Evolutionary conservation across 257 asterid species (phyloP), one percentile per base, ranked within the genome.

Genomic region (Phtheirospermum japonicum): DNA sequence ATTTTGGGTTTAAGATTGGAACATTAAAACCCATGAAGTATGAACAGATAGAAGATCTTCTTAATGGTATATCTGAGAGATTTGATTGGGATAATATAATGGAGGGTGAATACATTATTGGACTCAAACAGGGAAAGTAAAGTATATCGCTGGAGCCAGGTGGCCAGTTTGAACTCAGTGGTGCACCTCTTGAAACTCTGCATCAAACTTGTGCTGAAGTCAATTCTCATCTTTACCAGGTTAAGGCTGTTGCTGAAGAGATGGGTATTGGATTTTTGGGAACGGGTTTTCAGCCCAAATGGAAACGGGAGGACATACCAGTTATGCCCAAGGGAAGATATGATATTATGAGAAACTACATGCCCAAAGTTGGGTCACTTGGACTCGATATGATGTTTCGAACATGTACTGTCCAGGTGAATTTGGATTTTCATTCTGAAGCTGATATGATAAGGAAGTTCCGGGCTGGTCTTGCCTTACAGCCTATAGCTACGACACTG

Each of bases 291-390:
- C 97, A 85, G 69, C 99, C 99, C 57, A 87, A 89, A 75, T 89
- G 96, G 97, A 80, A 72, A 68, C 76, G 90, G 52, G 90, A 86
- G 79, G 97, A 85, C 26, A 92, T 92, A 74, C 99, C 99, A 19
- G 56, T 92, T 66, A 92, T 92, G 99, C 99, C 99, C 13, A 92
- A 92, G 99, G 99, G 94, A 80, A 83, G 99, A 78, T 92, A 89
- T 17, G 83, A 78, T 71, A 92, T 89, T 68, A 89, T 89, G 96
- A 79, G 69, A 69, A 92, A 87, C 74, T 92, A 92, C 82, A 92
- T 92, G 97, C 97, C 99, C 61, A 89, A 87, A 75, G 99, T 92
- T 82, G 99, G 99, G 55, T 67, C 99, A 36, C 89, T 89, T n/a
- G n/a, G n/a, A n/a, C n/a, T n/a, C n/a, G n/a, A n/a, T n/a, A n/a